Percentiles rank a stretch among this genome's conserved stretches.
Evolutionary conservation across 1,284 basidiomycete species (phyloP).

Genomic region (Naganishia albida): DNA sequence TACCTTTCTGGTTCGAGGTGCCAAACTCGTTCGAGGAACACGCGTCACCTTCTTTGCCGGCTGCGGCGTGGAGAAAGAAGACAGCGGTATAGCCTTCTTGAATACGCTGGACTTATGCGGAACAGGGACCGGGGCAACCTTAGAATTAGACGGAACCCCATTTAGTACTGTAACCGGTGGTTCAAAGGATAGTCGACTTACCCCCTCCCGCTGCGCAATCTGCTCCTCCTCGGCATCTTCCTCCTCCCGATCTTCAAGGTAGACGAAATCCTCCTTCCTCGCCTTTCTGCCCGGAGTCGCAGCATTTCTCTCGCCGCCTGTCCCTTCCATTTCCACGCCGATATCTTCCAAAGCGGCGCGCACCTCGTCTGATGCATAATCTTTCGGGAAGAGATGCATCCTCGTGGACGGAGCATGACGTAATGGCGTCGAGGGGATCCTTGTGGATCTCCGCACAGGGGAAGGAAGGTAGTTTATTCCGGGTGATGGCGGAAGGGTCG

Average conservation of each 20-base stretch:
- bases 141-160: neutral
- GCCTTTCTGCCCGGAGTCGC: slow-evolving; percentile 11
- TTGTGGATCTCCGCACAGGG: slow-evolving; percentile 3
- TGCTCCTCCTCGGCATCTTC: slow-evolving; percentile 15
- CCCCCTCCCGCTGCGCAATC: neutral
- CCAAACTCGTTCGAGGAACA: slow-evolving; percentile 31
- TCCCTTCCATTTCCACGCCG: slow-evolving; percentile 18
- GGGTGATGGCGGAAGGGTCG: slow-evolving; percentile 22
- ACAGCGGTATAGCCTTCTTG: neutral
- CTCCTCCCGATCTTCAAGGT: slow-evolving; percentile 29
- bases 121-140: too few species aligned
- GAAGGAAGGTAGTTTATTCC: neutral
- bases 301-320: neutral
- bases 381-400: slow-evolving; percentile 30
- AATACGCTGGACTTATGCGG: too few species aligned
- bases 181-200: neutral
- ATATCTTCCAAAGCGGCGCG: slow-evolving; percentile 18
- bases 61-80: slow-evolving; percentile 25
- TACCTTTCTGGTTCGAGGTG: slow-evolving; percentile 26
- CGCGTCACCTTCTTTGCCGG: slow-evolving; percentile 18
- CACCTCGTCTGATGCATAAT: slow-evolving; percentile 27
- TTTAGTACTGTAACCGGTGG: neutral
- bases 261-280: slow-evolving; percentile 28
- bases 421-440: slow-evolving; percentile 6
- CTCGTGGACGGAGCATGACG: slow-evolving; percentile 18